Evolutionary conservation across 2,329 filamentous ascomycete genomes (phyloP), one percentile per base, ranked within the genome.

Genomic region (Exutisphaerella laricina): DNA sequence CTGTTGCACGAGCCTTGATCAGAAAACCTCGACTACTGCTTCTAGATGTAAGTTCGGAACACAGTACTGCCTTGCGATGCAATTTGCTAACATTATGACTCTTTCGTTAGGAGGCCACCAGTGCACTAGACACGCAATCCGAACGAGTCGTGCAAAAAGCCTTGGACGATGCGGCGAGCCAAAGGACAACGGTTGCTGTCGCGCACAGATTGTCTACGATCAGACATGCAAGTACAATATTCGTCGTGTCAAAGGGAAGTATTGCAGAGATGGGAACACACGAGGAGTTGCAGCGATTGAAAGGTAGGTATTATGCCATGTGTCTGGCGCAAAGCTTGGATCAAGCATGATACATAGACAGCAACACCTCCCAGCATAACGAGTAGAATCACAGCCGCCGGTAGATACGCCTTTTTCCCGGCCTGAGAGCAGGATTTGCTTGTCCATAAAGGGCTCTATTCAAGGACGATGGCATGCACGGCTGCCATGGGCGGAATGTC

Each of bases 131-230:
- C 50, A 79, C 79, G 0, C 75, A 82, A 54, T 79, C 75, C 0
- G 83, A 86, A 58, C 75, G 75, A 49, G 66, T 81, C 1, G 79
- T 86, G 7, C 81, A 89, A 62, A 70, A 69, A 1, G 83, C 84
- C 0, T 79, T 89, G 57, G 81, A 87, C 32, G 51, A 59, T 14
- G 67, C 70, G 70, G 30, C 59, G 2, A 46, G 45, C 53, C 58
- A 54, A 5, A 51, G 67, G 6, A 70, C 65, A 1, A 69, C 65
- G 31, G 58, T 71, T 14, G 65, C 65, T 1, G 63, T 70, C 1
- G 66, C 67, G 4, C 67, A 70, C 57, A 56, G 66, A 2, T 49
- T 69, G 17, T 60, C 57, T 9, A 69, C 66, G 2, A 58, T 69
- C 10, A 51, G 58, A 29, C 53, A 65, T 33, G 65, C 65, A 2